Evolutionary conservation across 225 moss, liverwort and hornwort species (phyloP), one percentile per base, ranked within the genome.

Genomic region (Bryoerythrophyllum caledonicum): DNA sequence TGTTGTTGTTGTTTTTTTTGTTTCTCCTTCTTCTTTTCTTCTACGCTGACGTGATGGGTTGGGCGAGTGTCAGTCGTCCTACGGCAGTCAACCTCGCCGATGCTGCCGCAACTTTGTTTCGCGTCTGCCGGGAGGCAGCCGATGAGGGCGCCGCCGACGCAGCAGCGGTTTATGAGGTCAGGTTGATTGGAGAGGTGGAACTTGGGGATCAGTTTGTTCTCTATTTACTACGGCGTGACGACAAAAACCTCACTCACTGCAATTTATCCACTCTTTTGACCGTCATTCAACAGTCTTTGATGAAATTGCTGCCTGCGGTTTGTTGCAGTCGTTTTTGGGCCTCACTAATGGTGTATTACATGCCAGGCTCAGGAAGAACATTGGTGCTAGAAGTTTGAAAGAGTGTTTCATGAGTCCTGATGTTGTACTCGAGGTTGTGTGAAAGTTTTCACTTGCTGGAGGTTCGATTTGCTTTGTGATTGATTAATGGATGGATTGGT

Each of bases 11-110:
- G 8, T 27, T n/a, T n/a, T n/a, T n/a, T n/a, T n/a, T n/a, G n/a
- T n/a, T n/a, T n/a, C n/a, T n/a, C n/a, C n/a, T n/a, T n/a, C n/a
- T n/a, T n/a, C n/a, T n/a, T 41, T 5, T 66, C 32, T 15, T 37
- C 63, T 20, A 59, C 60, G 56, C 61, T 60, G 15, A 77, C 32
- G 25, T 10, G 12, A 19, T 59, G 76, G 55, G 26, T 40, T 6
- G 7, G 35, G 25, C 73, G 72, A 63, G 43, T 67, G 72, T 25
- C 78, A 81, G 94, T 72, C 92, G 94, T 57, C 96, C 94, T 17
- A 96, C 94, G 56, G 96, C 94, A 11, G 94, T 92, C 60, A 96
- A 94, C 73, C 94, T 96, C 52, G 74, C 86, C 49, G 94, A 96
- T 30, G 91, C 94, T 23, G 85, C 92, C 12, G 59, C 58, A 12